phyloP scores from a whole-genome alignment of 1,284 basidiomycete genomes.

The Rhizopogon parksii region DNA sequence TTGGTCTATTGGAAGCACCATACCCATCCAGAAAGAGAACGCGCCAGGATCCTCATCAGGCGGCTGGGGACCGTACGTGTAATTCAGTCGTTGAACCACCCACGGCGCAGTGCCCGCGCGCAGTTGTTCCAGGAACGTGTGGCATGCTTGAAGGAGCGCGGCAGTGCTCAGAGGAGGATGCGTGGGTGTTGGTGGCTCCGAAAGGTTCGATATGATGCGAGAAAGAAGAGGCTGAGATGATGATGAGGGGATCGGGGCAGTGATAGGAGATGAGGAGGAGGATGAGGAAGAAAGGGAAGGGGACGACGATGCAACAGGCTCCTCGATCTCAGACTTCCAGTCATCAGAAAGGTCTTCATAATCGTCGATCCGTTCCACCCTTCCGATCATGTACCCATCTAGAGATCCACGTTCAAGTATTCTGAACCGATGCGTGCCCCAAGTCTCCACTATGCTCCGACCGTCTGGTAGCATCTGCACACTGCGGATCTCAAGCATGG shows the following conservation, averaged over 20 bases:
- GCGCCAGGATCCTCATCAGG: slow-evolving; percentile 55
- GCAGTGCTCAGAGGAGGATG: slow-evolving; percentile 43
- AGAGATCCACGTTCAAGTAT: slow-evolving; percentile 74
- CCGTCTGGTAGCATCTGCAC: slow-evolving; percentile 89
- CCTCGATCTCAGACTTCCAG: slow-evolving; percentile 18
- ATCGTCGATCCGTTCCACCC: slow-evolving; percentile 63
- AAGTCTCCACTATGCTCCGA: slow-evolving; percentile 82
- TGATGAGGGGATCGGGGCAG: slow-evolving; percentile 3
- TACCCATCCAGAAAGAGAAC: slow-evolving; percentile 89
- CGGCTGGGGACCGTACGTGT: slow-evolving; percentile 69
- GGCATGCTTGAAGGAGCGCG: slow-evolving; percentile 72
- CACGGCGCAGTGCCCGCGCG: slow-evolving; percentile 83
- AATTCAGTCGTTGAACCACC: slow-evolving; percentile 81
- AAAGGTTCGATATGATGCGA: slow-evolving; percentile 9
- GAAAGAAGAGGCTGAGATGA: slow-evolving; percentile 12
- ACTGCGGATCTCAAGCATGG: slow-evolving; percentile 84
- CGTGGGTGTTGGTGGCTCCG: slow-evolving; percentile 18
- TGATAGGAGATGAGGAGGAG: not conserved
- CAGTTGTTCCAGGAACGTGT: slow-evolving; percentile 73
- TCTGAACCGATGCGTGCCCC: slow-evolving; percentile 80
- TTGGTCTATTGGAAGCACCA: slow-evolving; percentile 92
- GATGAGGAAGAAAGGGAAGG: slow-evolving; percentile 10
- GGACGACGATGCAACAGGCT: slow-evolving; percentile 10
- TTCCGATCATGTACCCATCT: slow-evolving; percentile 86
- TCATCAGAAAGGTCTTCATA: slow-evolving; percentile 39